Percentiles rank a stretch among this genome's conserved stretches.
Evolutionary conservation across 2,329 filamentous ascomycete species (phyloP).

Genomic region (Penicillium polonicum): DNA sequence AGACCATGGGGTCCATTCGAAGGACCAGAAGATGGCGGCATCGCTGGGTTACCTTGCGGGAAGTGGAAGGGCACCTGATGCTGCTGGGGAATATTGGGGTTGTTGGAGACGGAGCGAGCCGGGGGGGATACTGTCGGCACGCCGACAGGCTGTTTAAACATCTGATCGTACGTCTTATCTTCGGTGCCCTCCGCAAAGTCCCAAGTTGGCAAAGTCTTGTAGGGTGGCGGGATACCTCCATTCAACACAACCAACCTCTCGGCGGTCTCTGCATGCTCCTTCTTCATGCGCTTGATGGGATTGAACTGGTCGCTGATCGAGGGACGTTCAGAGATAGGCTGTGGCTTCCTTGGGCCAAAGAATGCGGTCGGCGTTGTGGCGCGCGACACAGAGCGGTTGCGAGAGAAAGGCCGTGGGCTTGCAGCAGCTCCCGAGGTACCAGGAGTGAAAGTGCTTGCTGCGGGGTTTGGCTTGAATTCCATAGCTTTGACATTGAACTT

Average conservation of each 20-base stretch:
- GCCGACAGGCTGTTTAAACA: conserved; percentile 69
- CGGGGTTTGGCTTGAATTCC: conserved; percentile 84
- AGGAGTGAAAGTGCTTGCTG: conserved; percentile 78
- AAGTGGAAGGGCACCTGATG: conserved; percentile 82
- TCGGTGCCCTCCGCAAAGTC: conserved; percentile 66
- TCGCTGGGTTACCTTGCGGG: conserved; percentile 68
- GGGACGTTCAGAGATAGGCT: conserved; percentile 56
- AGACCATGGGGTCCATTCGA: conserved; percentile 67
- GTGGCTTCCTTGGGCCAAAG: conserved; percentile 70
- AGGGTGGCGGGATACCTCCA: conserved; percentile 79
- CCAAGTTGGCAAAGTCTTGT: conserved; percentile 84
- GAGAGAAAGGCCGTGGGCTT: conserved; percentile 66
- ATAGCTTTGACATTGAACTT: conserved; percentile 62
- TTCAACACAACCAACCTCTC: conserved; percentile 69
- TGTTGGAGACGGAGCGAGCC: conserved; percentile 56
- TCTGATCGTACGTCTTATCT: conserved; percentile 75
- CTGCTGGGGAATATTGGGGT: conserved; percentile 74
- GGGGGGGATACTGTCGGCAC: conserved; percentile 66
- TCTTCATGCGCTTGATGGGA: conserved; percentile 68
- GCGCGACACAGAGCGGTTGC: conserved; percentile 48
- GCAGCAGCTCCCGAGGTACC: conserved; percentile 61
- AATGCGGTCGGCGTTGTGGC: conserved; percentile 53
- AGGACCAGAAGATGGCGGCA: conserved; percentile 67
- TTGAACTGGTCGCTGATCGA: conserved; percentile 59
- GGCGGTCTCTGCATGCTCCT: conserved; percentile 55